These are phyloP conservation scores for Eucalyptus camaldulensis DNA, from an alignment of 345 rosid species.

Conservation along the genomic window DNA sequence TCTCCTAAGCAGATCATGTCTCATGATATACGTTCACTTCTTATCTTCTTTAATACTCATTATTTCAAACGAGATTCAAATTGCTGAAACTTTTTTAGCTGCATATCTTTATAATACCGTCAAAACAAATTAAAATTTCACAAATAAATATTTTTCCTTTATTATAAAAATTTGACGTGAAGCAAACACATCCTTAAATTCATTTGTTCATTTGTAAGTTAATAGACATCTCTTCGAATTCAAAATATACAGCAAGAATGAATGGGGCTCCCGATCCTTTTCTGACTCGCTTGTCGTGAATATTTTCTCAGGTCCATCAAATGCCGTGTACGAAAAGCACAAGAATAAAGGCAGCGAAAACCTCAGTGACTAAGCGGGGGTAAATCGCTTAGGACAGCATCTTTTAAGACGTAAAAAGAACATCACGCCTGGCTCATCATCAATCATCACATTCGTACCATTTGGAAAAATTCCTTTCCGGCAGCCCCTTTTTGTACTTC, in stretches of 20 bases:
- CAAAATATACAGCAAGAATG: neutral
- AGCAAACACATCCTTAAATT: neutral
- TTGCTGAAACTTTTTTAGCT: fast-evolving
- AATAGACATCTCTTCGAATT: neutral
- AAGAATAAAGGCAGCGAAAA: neutral
- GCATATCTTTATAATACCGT: fast-evolving
- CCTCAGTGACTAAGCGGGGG: neutral
- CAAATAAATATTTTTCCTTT: neutral
- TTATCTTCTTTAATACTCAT: neutral
- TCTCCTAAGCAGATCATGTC: fast-evolving
- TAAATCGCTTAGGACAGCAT: neutral
- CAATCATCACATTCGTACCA: neutral
- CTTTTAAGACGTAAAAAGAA: neutral
- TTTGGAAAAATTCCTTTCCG: neutral
- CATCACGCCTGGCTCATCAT: neutral
- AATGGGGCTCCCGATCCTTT: neutral
- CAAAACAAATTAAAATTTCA: neutral
- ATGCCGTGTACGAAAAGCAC: neutral
- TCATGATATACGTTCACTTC: fast-evolving
- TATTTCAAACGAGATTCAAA: neutral
- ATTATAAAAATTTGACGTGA: neutral
- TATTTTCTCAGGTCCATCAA: neutral
- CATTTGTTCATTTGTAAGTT: neutral
- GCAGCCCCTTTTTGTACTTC: neutral
- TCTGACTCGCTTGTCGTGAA: neutral